Evolutionary conservation across 345 rosid species (phyloP).

Genomic region (Angophora floribunda): DNA sequence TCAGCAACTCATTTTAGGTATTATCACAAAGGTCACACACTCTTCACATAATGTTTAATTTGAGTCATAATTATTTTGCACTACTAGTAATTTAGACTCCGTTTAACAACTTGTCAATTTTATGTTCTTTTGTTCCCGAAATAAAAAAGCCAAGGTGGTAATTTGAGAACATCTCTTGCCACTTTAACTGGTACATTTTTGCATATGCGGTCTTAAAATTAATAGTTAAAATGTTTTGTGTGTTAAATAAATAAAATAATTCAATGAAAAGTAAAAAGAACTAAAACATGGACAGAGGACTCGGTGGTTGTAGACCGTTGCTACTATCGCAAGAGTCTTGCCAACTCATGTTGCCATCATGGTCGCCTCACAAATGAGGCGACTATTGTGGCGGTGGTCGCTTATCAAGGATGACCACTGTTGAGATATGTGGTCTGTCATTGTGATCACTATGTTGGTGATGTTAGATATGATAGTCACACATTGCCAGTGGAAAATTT

Average conservation of each 20-base stretch:
- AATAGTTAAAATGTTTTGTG: background rate
- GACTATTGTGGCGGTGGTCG: background rate
- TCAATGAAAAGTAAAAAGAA: background rate
- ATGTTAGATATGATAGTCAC: background rate
- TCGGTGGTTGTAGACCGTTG: background rate
- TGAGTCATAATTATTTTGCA: accelerated
- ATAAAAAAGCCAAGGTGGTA: background rate
- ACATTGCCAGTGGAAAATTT: background rate
- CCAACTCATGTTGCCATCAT: background rate
- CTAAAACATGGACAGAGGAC: background rate
- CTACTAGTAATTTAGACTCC: background rate
- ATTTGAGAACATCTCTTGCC: background rate
- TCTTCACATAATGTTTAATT: background rate
- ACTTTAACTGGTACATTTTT: background rate
- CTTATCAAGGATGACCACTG: background rate
- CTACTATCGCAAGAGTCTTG: background rate
- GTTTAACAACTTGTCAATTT: too few relatives aligned
- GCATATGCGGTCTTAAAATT: background rate
- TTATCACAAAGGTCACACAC: background rate
- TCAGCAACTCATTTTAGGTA: background rate
- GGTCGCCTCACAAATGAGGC: background rate
- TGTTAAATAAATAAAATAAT: background rate
- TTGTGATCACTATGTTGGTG: background rate
- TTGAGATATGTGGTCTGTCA: background rate
- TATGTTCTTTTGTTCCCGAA: too few relatives aligned